Conservation (phyloP, 1,139 yeast genomes). For the Nakaseomyces bracarensis region DNA sequence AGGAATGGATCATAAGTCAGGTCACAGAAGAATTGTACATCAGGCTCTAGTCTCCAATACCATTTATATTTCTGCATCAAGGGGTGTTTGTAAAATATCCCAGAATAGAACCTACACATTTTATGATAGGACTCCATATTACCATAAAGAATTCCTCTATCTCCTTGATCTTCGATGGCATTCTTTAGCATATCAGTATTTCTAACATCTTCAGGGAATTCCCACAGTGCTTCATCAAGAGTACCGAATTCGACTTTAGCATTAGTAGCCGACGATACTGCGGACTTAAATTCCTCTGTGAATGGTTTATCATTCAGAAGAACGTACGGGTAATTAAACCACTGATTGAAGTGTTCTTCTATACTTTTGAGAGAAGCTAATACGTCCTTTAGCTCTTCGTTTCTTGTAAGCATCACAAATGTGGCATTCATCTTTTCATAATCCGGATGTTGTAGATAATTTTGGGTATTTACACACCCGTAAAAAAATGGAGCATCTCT, state of each 20-base stretch:
- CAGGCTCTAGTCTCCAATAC: conserved; percentile 95
- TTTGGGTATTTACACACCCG: conserved; percentile 42
- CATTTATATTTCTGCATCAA: conserved; percentile 61
- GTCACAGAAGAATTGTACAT: conserved; percentile 82
- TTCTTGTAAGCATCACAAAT: conserved; percentile 73
- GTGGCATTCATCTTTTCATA: conserved; percentile 57
- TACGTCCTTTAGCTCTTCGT: conserved; percentile 64
- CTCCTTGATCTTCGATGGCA: conserved; percentile 58
- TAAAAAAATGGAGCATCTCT: conserved; percentile 36
- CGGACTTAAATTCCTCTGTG: conserved; percentile 48
- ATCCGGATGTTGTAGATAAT: conserved; percentile 32
- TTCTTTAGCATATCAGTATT: conserved; percentile 38
- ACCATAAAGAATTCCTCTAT: conserved; percentile 73
- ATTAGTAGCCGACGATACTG: conserved; percentile 44
- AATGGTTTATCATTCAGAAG: conserved; percentile 76
- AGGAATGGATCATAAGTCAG: conserved; percentile 82
- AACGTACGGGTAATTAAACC: conserved; percentile 87
- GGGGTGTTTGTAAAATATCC: conserved; percentile 68
- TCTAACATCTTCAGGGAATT: conserved; percentile 30
- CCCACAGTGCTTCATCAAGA: conserved; percentile 29
- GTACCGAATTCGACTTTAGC: conserved; percentile 35
- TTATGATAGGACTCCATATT: conserved; percentile 62
- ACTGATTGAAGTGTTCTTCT: conserved; percentile 81
- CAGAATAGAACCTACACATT: conserved; percentile 69
- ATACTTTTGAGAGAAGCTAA: conserved; percentile 58